Conservation (phyloP, 2,329 filamentous ascomycete species). For the Rhytidhysteron rufulum region DNA sequence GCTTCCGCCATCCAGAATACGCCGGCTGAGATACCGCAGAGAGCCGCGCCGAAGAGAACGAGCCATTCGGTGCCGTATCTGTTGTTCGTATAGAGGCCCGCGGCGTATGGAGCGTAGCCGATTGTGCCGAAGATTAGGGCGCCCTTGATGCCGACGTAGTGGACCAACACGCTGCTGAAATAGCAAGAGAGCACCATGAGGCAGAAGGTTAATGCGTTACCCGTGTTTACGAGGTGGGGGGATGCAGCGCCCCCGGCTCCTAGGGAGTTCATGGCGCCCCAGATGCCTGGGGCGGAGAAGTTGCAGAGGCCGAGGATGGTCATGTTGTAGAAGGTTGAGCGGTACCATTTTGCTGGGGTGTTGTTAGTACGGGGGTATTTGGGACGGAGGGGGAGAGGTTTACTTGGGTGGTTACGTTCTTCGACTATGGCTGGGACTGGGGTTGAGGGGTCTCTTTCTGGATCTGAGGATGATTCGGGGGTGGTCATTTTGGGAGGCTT, state of each 20-base stretch:
- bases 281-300: conserved; percentile 67
- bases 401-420: too few relatives aligned
- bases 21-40: conserved; percentile 67
- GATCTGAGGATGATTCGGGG: too few relatives aligned
- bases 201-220: conserved; percentile 68
- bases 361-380: too few relatives aligned
- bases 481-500: too few relatives aligned
- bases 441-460: too few relatives aligned
- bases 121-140: conserved; percentile 65
- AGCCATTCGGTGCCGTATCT: conserved; percentile 67
- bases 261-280: conserved; percentile 68
- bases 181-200: conserved; percentile 70
- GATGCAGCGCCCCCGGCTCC: conserved; percentile 64
- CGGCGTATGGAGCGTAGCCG: conserved; percentile 68
- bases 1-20: conserved; percentile 75
- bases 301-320: conserved; percentile 68
- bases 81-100: conserved; percentile 69
- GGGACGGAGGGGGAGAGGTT: too few relatives aligned
- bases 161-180: conserved; percentile 61
- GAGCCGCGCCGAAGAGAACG: conserved; percentile 62
- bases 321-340: conserved; percentile 69
- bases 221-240: conserved; percentile 65
- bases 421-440: too few relatives aligned
- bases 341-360: conserved; percentile 67
- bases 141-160: conserved; percentile 66